Evolutionary conservation across 345 rosid genomes (phyloP), one percentile per base, ranked within the genome.

Genomic region (Syzygium jambos): DNA sequence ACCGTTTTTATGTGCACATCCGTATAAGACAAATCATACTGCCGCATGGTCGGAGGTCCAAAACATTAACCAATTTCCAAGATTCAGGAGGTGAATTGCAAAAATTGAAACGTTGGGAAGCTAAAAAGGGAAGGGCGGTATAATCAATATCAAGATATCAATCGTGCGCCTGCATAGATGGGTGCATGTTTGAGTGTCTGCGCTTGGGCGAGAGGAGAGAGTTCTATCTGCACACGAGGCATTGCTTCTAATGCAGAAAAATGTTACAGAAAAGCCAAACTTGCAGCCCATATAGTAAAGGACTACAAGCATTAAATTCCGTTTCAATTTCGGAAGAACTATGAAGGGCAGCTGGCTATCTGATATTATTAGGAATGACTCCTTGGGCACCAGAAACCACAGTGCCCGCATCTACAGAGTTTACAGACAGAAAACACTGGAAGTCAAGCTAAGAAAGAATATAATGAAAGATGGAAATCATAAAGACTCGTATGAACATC

Each of bases 351-450:
- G 46, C 51, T 85, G 92, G 90, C 77, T 43, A 68, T 78, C 91
- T 89, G 90, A 86, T 85, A 93, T 78, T 73, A 54, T 53, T 41
- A 51, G 86, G 85, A 52, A 49, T 29, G 49, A 86, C 86, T 78
- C 88, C 59, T 82, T 78, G 78, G 54, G 61, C 41, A 87, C 85
- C 93, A 90, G 93, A 91, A 25, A 84, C 92, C 91, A 85, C 84
- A 85, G 7, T 84, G 65, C 91, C 93, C 90, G 84, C 90, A 61
- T 77, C 93, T 86, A 95, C 91, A 87, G 87, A 63, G 53, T 86
- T 54, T 11, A 68, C 5, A 73, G 49, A 43, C 14, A 25, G 16
- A 17, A 17, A 27, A 84, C 43, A 11, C 57, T 2, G 38, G 49
- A 55, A n/a, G 51, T n/a, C 43, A 85, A 85, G 61, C 65, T 51